These are phyloP conservation scores for Annulohypoxylon nitens DNA, from an alignment of 495 filamentous ascomycete genomes.

Conservation along the genomic window DNA sequence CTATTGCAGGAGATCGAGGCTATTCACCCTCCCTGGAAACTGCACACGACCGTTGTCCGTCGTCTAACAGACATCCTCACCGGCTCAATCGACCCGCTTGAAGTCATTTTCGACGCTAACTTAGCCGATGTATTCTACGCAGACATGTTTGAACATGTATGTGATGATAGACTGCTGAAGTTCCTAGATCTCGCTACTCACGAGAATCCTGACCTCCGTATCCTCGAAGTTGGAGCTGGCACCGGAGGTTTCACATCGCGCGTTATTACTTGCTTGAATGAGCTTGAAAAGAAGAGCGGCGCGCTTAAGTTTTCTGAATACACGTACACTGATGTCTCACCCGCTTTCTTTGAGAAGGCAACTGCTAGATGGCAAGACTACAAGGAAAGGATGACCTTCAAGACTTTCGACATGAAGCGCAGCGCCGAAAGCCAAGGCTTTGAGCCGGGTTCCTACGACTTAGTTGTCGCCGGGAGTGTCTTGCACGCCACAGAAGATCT, in stretches of 20 bases:
- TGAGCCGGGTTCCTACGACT: conserved; percentile 52
- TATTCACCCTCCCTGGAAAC: conserved; percentile 44
- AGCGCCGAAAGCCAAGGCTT: conserved; percentile 50
- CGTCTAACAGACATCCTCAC: conserved; percentile 57
- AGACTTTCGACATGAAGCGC: conserved; percentile 52
- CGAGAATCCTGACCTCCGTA: conserved; percentile 56
- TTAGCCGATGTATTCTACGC: conserved; percentile 47
- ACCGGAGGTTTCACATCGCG: conserved; percentile 57
- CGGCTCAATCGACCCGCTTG: conserved; percentile 57
- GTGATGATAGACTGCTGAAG: conserved; percentile 39
- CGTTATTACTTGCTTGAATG: conserved; percentile 35
- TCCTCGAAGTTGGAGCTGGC: conserved; percentile 64
- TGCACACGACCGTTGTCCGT: conserved; percentile 46
- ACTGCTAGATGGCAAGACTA: conserved; percentile 36
- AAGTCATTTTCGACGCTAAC: conserved; percentile 48
- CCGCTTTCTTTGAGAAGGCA: conserved; percentile 63
- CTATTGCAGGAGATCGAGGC: conserved; percentile 36
- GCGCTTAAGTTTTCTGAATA: conserved; percentile 53
- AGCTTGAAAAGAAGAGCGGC: conserved; percentile 44
- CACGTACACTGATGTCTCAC: conserved; percentile 67
- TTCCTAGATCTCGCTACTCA: conserved; percentile 51
- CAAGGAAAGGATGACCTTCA: conserved; percentile 49
- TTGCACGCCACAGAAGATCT: conserved; percentile 63
- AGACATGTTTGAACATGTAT: conserved; percentile 41
- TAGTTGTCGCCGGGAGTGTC: conserved; percentile 62